A percentile compares a stretch with the other conserved stretches of the same genome.
These are phyloP conservation scores for Kwoniella sp. DNA, from an alignment of 768 basidiomycete genomes.

Conservation along the genomic window DNA sequence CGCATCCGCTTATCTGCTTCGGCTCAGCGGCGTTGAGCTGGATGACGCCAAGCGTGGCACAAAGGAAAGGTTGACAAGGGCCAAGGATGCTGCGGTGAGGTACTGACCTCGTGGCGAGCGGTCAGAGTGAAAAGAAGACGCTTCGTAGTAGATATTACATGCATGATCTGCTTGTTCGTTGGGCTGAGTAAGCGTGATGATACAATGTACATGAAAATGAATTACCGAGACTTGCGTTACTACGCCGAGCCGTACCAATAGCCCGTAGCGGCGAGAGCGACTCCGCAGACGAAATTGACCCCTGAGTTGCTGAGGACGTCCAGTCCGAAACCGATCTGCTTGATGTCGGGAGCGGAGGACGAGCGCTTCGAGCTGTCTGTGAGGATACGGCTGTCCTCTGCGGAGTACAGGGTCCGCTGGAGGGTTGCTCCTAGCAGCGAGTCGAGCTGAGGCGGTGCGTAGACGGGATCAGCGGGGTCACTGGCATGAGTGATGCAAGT, in stretches of 20 bases:
- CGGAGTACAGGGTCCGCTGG: conserved; percentile 72
- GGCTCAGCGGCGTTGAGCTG: conserved; percentile 6
- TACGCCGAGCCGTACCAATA: conserved; percentile 16
- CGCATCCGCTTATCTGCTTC: conserved; percentile 30
- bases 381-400: conserved; percentile 60
- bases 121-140: neutral
- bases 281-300: conserved; percentile 53
- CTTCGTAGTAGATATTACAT: no score
- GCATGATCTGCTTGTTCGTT: neutral
- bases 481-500: neutral
- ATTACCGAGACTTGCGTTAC: no score
- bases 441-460: conserved; percentile 77
- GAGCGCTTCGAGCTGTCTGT: conserved; percentile 55
- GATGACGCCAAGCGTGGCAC: conserved; percentile 13
- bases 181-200: no score
- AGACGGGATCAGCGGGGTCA: neutral
- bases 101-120: conserved; percentile 2
- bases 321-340: conserved; percentile 60
- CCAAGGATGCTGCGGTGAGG: conserved; percentile 22
- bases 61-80: conserved; percentile 15
- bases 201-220: no score
- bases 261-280: conserved; percentile 26
- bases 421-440: conserved; percentile 82
- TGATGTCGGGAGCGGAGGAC: conserved; percentile 49
- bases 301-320: conserved; percentile 79